Evolutionary conservation across 2,329 filamentous ascomycete genomes (phyloP).

Genomic region (Akanthomyces uredinophilus): DNA sequence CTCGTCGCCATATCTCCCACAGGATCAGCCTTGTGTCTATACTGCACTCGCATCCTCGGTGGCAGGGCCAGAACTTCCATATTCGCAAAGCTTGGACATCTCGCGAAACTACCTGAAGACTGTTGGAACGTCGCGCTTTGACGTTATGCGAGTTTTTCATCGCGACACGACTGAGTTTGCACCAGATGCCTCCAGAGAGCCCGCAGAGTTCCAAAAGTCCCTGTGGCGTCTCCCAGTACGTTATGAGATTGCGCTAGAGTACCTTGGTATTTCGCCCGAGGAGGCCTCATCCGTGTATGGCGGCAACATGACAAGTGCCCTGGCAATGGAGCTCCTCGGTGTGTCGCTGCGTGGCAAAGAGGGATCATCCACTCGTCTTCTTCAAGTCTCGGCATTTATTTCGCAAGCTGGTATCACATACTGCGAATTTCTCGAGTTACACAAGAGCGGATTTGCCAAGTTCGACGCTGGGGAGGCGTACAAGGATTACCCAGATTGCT

Average conservation of each 20-base stretch:
- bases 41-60: not conserved
- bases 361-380: not conserved
- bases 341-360: not conserved
- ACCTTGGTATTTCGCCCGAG: not conserved
- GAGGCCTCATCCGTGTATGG: not conserved
- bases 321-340: slow-evolving; percentile 3
- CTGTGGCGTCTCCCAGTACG: slow-evolving; percentile 2
- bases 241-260: slow-evolving; percentile 1
- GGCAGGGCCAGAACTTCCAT: not conserved
- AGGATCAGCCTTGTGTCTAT: slow-evolving; percentile 1
- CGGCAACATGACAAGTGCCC: slow-evolving; percentile 9
- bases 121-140: slow-evolving; percentile 5
- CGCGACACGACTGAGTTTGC: slow-evolving; percentile 9
- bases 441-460: not conserved
- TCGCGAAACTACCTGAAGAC: not conserved
- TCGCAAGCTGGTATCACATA: slow-evolving; percentile 3
- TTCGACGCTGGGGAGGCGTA: not conserved
- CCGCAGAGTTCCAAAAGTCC: not conserved
- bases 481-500: not conserved
- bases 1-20: slow-evolving; percentile 6
- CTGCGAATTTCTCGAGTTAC: slow-evolving; percentile 9
- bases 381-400: slow-evolving; percentile 2
- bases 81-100: not conserved
- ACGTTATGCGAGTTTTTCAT: slow-evolving; percentile 1
- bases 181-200: slow-evolving; percentile 6